Evolutionary conservation across 2,329 filamentous ascomycete genomes (phyloP).

Genomic region (Monilinia polystroma): DNA sequence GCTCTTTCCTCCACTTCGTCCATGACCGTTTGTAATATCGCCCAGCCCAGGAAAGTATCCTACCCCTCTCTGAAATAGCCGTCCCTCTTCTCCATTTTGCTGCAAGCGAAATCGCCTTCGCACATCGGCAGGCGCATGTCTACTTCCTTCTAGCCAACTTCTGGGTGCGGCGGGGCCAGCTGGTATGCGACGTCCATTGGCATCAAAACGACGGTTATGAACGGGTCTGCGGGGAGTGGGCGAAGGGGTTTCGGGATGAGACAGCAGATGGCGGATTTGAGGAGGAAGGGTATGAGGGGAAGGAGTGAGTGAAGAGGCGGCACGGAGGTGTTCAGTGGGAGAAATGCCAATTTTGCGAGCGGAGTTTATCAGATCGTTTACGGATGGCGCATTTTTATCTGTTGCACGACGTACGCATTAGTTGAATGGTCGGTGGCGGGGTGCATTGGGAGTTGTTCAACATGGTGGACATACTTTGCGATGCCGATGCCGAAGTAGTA

Average conservation of each 20-base stretch:
- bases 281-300: constrained; percentile 56
- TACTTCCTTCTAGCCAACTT: constrained; percentile 52
- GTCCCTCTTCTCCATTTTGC: constrained; percentile 25
- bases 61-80: constrained; percentile 36
- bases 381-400: constrained; percentile 41
- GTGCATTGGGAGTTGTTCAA: constrained; percentile 21
- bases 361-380: constrained; percentile 61
- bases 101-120: not conserved
- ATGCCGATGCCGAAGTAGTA: constrained; percentile 39
- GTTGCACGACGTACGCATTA: constrained; percentile 6
- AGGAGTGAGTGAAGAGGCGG: constrained; percentile 24
- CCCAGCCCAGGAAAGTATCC: constrained; percentile 44
- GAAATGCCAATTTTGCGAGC: constrained; percentile 50
- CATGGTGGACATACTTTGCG: constrained; percentile 27
- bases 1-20: constrained; percentile 16
- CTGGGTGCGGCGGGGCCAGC: constrained; percentile 59
- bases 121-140: constrained; percentile 31
- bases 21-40: constrained; percentile 25
- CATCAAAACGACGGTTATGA: constrained; percentile 46
- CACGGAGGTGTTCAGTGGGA: constrained; percentile 31
- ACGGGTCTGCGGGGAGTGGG: constrained; percentile 42
- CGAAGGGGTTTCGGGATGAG: constrained; percentile 56
- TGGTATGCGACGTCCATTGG: constrained; percentile 51
- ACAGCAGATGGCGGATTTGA: constrained; percentile 56
- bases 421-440: not conserved